These are phyloP conservation scores for Aspergillus sergii DNA, from an alignment of 2,329 filamentous ascomycete species.

Conservation along the genomic window DNA sequence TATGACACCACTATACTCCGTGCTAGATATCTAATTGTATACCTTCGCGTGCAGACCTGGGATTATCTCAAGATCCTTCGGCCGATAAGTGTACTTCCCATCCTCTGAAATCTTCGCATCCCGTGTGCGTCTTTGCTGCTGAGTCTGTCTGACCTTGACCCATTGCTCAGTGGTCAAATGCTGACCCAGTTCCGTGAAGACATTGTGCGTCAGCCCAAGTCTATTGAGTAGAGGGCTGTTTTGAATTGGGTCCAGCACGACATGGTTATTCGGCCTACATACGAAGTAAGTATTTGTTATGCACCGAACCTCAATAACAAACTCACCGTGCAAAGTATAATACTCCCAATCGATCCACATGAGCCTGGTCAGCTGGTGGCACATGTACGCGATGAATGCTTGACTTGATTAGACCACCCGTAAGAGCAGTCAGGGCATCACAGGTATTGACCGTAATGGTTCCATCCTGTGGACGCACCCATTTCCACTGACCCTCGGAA, in stretches of 20 bases:
- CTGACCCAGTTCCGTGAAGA: conserved; percentile 44
- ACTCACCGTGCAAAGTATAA: conserved; percentile 50
- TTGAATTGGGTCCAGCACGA: conserved; percentile 41
- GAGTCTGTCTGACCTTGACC: conserved; percentile 44
- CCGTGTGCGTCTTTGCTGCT: conserved; percentile 44
- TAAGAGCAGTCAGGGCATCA: conserved; percentile 53
- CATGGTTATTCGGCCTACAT: conserved; percentile 46
- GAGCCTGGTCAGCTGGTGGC: conserved; percentile 52
- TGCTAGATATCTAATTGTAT: conserved; percentile 32
- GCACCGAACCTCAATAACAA: fast-evolving
- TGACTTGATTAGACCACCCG: conserved; percentile 54
- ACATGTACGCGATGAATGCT: conserved; percentile 54
- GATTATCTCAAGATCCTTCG: conserved; percentile 46
- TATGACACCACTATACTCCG: not conserved
- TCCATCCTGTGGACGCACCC: conserved; percentile 52
- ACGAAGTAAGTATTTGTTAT: not conserved
- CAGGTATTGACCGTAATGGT: conserved; percentile 57
- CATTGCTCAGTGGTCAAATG: conserved; percentile 46
- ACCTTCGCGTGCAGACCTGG: conserved; percentile 45
- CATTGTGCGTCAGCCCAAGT: conserved; percentile 41
- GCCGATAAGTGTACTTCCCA: conserved; percentile 39
- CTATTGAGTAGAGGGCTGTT: conserved; percentile 42
- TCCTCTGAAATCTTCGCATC: conserved; percentile 38
- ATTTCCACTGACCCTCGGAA: conserved; percentile 54
- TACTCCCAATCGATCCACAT: conserved; percentile 47